Evolutionary conservation across 768 basidiomycete genomes (phyloP).

Genomic region (Lactarius indigo): DNA sequence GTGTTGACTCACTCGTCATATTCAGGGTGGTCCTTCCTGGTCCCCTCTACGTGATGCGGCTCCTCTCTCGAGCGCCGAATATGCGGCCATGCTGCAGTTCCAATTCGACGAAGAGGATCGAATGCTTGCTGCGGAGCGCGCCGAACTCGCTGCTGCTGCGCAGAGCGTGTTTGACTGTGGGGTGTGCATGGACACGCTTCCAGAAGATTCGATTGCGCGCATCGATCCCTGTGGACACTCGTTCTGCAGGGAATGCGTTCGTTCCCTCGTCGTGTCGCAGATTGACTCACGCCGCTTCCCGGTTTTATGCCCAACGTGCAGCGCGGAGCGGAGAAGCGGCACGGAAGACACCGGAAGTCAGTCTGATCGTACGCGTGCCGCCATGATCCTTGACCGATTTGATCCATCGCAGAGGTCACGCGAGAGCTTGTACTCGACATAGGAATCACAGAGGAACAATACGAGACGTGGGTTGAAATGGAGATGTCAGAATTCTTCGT

Average conservation of each 20-base stretch:
- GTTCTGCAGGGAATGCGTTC: constrained; percentile 54
- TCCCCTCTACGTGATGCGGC: neutral
- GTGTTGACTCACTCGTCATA: neutral
- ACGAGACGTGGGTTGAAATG: constrained; percentile 43
- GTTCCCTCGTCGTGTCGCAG: constrained; percentile 41
- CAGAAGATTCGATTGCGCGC: constrained; percentile 40
- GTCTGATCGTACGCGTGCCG: constrained; percentile 1
- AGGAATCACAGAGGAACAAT: constrained; percentile 43
- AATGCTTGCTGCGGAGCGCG: constrained; percentile 8
- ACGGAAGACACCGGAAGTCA: constrained; percentile 34
- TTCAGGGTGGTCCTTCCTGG: constrained; percentile 1
- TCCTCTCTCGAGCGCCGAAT: neutral
- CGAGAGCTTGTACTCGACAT: constrained; percentile 39
- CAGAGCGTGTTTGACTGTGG: constrained; percentile 43
- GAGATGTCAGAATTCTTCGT: constrained; percentile 45
- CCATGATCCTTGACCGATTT: neutral
- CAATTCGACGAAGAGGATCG: constrained; percentile 21
- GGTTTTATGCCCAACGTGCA: constrained; percentile 58
- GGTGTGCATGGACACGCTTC: constrained; percentile 51
- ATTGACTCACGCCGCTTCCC: constrained; percentile 54
- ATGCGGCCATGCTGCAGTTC: constrained; percentile 8
- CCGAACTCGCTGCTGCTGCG: constrained; percentile 4
- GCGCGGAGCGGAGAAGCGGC: constrained; percentile 27
- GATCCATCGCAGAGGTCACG: constrained; percentile 7
- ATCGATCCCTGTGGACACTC: constrained; percentile 47